Evolutionary conservation across 2,329 filamentous ascomycete genomes (phyloP).

Genomic region (Setomelanomma holmii): DNA sequence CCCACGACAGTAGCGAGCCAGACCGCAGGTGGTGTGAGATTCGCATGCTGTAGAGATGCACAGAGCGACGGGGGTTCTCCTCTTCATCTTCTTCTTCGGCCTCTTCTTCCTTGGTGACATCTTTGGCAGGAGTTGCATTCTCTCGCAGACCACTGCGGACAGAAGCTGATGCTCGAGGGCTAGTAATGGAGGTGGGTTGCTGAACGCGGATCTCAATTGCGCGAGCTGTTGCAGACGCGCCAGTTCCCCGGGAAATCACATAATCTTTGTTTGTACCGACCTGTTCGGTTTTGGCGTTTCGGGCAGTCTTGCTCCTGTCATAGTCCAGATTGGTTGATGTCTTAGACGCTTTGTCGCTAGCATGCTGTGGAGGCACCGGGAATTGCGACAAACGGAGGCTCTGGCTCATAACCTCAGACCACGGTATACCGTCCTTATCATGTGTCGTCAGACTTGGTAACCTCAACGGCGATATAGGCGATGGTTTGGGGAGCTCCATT

Average conservation of each 20-base stretch:
- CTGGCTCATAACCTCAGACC: conserved; percentile 37
- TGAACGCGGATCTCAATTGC: conserved; percentile 27
- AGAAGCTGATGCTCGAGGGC: conserved; percentile 24
- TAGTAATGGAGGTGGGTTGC: conserved; percentile 22
- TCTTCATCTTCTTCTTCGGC: conserved; percentile 18
- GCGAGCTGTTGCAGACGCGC: neutral
- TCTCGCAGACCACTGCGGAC: conserved; percentile 14
- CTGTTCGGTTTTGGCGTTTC: neutral
- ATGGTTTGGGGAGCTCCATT: conserved; percentile 29
- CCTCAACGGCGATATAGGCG: conserved; percentile 30
- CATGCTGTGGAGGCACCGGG: conserved; percentile 22
- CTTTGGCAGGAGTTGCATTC: conserved; percentile 3
- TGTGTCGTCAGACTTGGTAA: conserved; percentile 37
- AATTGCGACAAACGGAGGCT: conserved; percentile 42
- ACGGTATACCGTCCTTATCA: conserved; percentile 31
- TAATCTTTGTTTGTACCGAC: neutral
- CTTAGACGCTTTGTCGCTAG: conserved; percentile 19
- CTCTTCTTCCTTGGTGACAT: neutral
- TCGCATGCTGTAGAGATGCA: conserved; percentile 54
- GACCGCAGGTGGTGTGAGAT: conserved; percentile 56
- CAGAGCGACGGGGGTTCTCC: conserved; percentile 33
- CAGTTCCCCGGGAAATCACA: neutral
- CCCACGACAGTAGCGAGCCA: conserved; percentile 49
- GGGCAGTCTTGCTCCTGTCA: neutral
- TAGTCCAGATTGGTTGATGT: conserved; percentile 3